phyloP scores from a whole-genome alignment of 2,329 filamentous ascomycete genomes.

The Periconia digitata region DNA sequence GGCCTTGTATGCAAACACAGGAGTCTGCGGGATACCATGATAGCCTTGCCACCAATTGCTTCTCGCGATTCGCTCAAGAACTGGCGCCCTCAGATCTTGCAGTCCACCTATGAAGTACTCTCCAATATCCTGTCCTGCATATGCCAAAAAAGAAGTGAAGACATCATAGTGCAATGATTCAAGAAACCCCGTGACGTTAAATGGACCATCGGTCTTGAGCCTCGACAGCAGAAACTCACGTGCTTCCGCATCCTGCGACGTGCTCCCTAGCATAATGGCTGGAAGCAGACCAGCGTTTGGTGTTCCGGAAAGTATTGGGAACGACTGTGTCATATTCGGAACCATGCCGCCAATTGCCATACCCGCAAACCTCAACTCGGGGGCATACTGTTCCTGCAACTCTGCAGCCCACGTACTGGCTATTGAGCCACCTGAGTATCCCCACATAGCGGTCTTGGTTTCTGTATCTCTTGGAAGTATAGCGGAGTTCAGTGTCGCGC shows the following conservation, averaged over 20 bases:
- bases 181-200: slow-evolving; percentile 13
- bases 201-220: slow-evolving; percentile 7
- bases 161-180: slow-evolving; percentile 5
- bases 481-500: slow-evolving; percentile 18
- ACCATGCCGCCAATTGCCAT: slow-evolving; percentile 33
- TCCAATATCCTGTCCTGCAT: slow-evolving; percentile 12
- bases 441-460: slow-evolving; percentile 17
- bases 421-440: slow-evolving; percentile 27
- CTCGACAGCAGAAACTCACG: slow-evolving; percentile 7
- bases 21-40: slow-evolving; percentile 22
- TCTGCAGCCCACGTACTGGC: slow-evolving; percentile 29
- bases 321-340: slow-evolving; percentile 27
- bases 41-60: slow-evolving; percentile 10
- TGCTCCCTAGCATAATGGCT: slow-evolving; percentile 18
- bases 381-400: slow-evolving; percentile 26
- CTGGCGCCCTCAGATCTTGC: slow-evolving; percentile 2
- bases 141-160: slow-evolving; percentile 3
- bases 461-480: slow-evolving; percentile 2
- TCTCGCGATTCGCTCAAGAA: slow-evolving; percentile 4
- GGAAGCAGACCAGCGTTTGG: slow-evolving; percentile 23
- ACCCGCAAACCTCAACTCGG: slow-evolving; percentile 31
- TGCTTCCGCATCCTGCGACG: slow-evolving; percentile 8
- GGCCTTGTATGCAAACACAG: slow-evolving; percentile 36
- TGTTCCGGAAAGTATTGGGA: slow-evolving; percentile 22
- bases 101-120: slow-evolving; percentile 16